Evolutionary conservation across 2,329 filamentous ascomycete species (phyloP), one percentile per base, ranked within the genome.

Genomic region (Tolypocladium amazonense): DNA sequence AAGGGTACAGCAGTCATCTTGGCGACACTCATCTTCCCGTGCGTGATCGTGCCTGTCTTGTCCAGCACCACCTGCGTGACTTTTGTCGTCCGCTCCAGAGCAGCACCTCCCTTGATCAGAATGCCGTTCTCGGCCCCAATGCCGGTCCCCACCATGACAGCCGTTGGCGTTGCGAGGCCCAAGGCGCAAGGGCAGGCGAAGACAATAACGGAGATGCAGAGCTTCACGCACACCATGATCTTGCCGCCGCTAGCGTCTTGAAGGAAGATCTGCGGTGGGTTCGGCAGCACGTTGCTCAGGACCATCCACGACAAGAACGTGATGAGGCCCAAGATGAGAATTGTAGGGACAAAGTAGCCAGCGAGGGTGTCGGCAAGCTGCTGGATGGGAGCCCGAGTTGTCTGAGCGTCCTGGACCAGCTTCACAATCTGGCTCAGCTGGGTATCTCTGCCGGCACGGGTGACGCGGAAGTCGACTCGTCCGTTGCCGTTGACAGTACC

Each of bases 131-230:
- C 90, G 2, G 94, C 94, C 57, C 94, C 94, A 38, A 97, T 87
- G 61, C 94, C 94, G n/a, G 94, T 97, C 52, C 94, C 94, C 37
- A 99, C 94, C 94, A 99, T 97, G 71, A 99, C 92, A 2, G 94
- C 94, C 0, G 94, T 99, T 2, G 94, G 94, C 1, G 94, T 97
- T 30, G 92, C 92, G 23, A 99, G 82, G 59, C 94, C 94, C n/a
- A 99, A 84, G 1, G 94, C 94, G 70, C 94, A 99, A 23, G 94
- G 94, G 70, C 94, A 99, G 5, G 94, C 94, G 72, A 99, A 97
- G 25, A 97, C 94, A 69, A 99, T 96, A 65, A 99, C 94, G 0
- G 94, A 96, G 67, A 99, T 99, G 75, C 94, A 97, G 20, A 99
- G 86, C 77, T 97, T 95, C 64, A 97, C 79, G 71, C 94, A 99